These are phyloP conservation scores for Erigeron philadelphicus DNA, from an alignment of 140 eudicot species.

Conservation along the genomic window DNA sequence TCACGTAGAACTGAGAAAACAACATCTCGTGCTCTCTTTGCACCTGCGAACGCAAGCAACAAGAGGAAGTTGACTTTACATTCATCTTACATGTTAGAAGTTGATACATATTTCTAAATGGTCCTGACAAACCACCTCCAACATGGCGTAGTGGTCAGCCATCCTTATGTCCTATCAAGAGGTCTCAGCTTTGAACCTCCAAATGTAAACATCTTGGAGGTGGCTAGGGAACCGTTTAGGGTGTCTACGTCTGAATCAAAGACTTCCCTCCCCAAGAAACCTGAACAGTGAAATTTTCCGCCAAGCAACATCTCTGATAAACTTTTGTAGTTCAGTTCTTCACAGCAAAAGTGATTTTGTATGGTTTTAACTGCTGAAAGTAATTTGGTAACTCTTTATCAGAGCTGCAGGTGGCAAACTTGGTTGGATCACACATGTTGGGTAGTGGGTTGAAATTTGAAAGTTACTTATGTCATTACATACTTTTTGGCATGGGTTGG, in stretches of 20 bases:
- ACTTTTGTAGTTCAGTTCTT: background rate
- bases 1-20: constrained; percentile 74
- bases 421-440: background rate
- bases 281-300: no score
- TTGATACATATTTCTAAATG: constrained; percentile 6
- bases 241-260: no score
- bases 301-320: constrained; percentile 2
- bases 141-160: no score
- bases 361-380: background rate
- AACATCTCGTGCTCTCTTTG: constrained; percentile 82
- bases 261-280: background rate
- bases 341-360: background rate
- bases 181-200: no score
- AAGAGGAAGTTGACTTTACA: constrained; percentile 16
- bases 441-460: background rate
- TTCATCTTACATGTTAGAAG: background rate
- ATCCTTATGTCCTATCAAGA: no score
- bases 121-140: background rate
- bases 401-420: background rate
- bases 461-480: background rate
- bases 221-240: no score
- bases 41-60: constrained; percentile 42
- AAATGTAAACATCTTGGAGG: no score
- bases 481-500: background rate
- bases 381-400: background rate